Evolutionary conservation across 768 basidiomycete genomes (phyloP).

Genomic region (Lactarius vividus): DNA sequence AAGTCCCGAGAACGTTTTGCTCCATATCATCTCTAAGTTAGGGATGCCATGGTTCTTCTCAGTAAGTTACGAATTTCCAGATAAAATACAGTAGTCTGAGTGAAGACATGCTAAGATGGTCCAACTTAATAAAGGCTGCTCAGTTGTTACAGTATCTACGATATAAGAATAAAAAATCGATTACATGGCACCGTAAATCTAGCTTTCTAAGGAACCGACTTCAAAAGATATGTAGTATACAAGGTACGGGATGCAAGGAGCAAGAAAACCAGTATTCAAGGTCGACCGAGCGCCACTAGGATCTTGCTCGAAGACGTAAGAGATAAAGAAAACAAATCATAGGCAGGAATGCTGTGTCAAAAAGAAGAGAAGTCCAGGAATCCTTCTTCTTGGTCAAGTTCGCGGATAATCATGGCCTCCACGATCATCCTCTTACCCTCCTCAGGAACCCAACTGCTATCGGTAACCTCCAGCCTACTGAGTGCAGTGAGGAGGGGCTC

Average conservation of each 20-base stretch:
- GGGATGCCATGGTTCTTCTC: no score
- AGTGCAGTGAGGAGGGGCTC: slow-evolving; percentile 10
- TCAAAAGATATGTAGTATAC: not conserved
- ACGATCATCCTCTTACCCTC: slow-evolving; percentile 60
- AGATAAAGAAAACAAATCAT: not conserved
- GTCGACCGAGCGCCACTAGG: not conserved
- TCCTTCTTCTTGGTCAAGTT: slow-evolving; percentile 71
- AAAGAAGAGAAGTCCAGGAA: slow-evolving; percentile 76
- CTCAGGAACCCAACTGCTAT: slow-evolving; percentile 13
- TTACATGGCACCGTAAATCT: not conserved
- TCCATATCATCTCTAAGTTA: no score
- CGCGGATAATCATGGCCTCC: slow-evolving; percentile 76
- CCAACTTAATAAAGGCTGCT: no score
- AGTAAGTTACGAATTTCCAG: no score
- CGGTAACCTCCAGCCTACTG: slow-evolving; percentile 32
- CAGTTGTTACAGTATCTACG: no score
- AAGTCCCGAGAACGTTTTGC: no score
- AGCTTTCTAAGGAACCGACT: not conserved
- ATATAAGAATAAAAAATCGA: not conserved
- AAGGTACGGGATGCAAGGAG: not conserved
- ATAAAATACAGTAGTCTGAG: no score
- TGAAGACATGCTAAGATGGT: no score
- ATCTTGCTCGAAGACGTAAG: not conserved
- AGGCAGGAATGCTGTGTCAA: not conserved
- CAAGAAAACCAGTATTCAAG: not conserved